phyloP scores from a whole-genome alignment of 2,329 filamentous ascomycete species.

The Coniochaeta sp. region DNA sequence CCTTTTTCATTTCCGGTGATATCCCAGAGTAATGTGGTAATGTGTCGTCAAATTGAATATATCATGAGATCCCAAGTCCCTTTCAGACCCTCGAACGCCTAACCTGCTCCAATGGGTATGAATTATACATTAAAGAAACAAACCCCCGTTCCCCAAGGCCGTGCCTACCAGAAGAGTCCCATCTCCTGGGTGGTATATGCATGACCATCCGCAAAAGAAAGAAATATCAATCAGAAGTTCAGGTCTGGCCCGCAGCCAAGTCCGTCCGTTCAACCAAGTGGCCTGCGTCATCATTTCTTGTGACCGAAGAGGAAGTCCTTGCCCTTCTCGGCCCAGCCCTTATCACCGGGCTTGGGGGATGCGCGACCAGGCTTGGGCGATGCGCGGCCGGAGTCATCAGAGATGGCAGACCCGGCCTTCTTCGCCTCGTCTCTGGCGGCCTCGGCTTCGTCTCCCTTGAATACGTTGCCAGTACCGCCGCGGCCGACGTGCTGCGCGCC shows the following conservation, averaged over 20 bases:
- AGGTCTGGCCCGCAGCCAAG: neutral
- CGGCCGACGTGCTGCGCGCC: slow-evolving; percentile 61
- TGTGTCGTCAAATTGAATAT: neutral
- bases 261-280: neutral
- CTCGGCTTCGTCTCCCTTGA: slow-evolving; percentile 37
- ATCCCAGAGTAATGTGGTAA: neutral
- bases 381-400: slow-evolving; percentile 6
- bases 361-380: slow-evolving; percentile 11
- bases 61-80: neutral
- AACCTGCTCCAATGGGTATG: neutral
- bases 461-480: slow-evolving; percentile 68
- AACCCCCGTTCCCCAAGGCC: neutral
- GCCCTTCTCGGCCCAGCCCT: slow-evolving; percentile 16
- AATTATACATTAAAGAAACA: neutral
- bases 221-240: neutral
- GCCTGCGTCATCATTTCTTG: slow-evolving; percentile 9
- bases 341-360: slow-evolving; percentile 10
- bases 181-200: neutral
- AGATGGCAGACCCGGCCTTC: slow-evolving; percentile 10
- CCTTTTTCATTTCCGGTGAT: neutral
- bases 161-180: neutral
- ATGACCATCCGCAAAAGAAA: neutral
- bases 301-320: slow-evolving; percentile 16
- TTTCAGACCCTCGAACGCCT: neutral
- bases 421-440: slow-evolving; percentile 19